Base-by-base conservation (phyloP, 371 early-diverging fungal genomes). In the Mucor saturninus region DNA sequence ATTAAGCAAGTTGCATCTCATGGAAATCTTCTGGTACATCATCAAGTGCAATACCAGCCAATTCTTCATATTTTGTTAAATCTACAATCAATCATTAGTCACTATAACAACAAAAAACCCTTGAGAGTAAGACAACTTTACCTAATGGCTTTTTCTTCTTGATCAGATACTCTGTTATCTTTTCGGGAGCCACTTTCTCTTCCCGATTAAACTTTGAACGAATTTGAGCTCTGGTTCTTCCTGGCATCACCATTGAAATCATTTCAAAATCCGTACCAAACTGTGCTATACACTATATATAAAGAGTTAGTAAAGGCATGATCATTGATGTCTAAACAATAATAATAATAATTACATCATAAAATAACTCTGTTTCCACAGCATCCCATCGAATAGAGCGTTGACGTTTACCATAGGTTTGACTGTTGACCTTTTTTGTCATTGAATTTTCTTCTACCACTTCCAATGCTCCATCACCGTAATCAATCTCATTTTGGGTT, bases 191-290 rank as follows among this genome's bases (percentile, higher is more conserved):
- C 2, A 68, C 11, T 10, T 76, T 69, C 59, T 91, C 90, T 64
- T 93, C 93, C 10, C 77, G 69, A 58, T 84, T 87, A 64, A 83
- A 91, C 67, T 93, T 93, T 39, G 72, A 61, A 60, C 89, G 86
- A 49, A 93, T 67, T 28, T 89, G 90, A 1, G 67, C 64, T 13
- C 91, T 76, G 7, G 83, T 82, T 54, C 88, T 68, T 8, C 69
- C 75, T 5, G 84, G 85, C 59, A 93, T 84, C 59, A 89, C 60
- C 30, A 75, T 73, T 5, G 80, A 72, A 30, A 91, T 87, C 72
- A 89, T 85, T 14, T 83, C 81, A 59, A 93, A 91, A 67, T 93
- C 90, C 8, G 91, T 89, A 2, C 93, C 93, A 83, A 89, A 93
- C 57, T 85, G 87, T 28, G 87, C 72, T 8, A 91, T 56, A 10